A percentile compares a stretch with the other conserved stretches of the same genome.
Conservation (phyloP, 2,329 filamentous ascomycete genomes). For the Madurella mycetomatis region DNA sequence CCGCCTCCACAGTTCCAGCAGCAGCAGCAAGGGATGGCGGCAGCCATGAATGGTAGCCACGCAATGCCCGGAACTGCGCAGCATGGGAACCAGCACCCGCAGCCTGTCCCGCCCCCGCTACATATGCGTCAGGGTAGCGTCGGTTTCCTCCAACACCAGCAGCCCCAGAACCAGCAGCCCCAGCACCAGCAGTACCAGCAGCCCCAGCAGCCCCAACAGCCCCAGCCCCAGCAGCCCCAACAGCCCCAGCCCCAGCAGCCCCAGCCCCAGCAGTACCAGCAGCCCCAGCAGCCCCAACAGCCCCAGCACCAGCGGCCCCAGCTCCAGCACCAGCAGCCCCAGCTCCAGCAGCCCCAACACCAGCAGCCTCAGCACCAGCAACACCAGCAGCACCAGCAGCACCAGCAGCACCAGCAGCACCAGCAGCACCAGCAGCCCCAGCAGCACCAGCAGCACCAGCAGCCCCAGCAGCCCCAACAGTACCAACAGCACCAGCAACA, state of each 20-base stretch:
- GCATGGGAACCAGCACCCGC: not conserved
- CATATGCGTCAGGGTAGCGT: constrained; percentile 4
- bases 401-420: too few relatives aligned
- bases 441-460: too few relatives aligned
- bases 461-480: constrained; percentile 3
- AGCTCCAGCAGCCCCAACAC: too few relatives aligned
- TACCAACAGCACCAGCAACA: constrained; percentile 5
- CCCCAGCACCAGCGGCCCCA: constrained; percentile 4
- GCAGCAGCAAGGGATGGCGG: not conserved
- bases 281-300: constrained; percentile 7
- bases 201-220: constrained; percentile 3
- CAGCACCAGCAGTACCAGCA: too few relatives aligned
- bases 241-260: constrained; percentile 6
- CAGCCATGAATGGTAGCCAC: not conserved
- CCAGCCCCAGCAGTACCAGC: too few relatives aligned
- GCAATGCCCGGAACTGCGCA: not conserved
- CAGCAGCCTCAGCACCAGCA: too few relatives aligned
- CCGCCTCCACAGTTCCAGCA: not conserved
- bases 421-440: too few relatives aligned
- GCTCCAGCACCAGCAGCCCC: too few relatives aligned
- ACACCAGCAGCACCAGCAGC: too few relatives aligned
- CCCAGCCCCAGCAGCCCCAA: too few relatives aligned
- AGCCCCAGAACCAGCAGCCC: too few relatives aligned
- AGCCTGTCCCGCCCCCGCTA: constrained; percentile 2
- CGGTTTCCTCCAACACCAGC: too few relatives aligned